Evolutionary conservation across 2,329 filamentous ascomycete genomes (phyloP), one percentile per base, ranked within the genome.

Genomic region (Talaromyces funiculosus): DNA sequence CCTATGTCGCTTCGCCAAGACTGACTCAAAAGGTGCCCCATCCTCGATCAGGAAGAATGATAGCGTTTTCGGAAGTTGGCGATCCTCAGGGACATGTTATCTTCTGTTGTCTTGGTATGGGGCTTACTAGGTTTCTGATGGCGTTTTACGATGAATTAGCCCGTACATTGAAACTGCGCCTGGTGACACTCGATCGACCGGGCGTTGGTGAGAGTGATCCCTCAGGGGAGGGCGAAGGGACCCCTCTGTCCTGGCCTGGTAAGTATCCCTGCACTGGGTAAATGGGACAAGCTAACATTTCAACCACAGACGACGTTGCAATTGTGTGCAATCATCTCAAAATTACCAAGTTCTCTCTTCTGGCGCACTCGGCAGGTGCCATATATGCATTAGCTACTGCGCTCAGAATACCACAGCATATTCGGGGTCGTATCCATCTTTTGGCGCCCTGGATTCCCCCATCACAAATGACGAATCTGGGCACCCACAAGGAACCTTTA

Each of bases 101-200:
- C 1, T 92, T 99, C 67, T 95, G 94, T 72, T 99, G 94, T 69
- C 92, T 99, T 2, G 94, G 94, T 20, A 99, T 99, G 94, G 94
- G 94, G 0, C 76, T 99, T 68, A 99, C 94, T 10, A 85, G 94
- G 74, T 99, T 94, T 72, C 90, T 99, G 62, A 97, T 91, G 63
- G 92, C 92, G 0, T 99, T 99, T 72, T 99, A 97, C 71, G 94
- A 99, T 72, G 94, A 99, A 73, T 80, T 99, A 57, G 94, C 94
- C 2, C 78, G 90, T 69, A 96, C 92, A 0, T 78, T 99, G 62
- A 94, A 91, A 72, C 77, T 99, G 60, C 86, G 94, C 20, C 81
- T 99, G 56, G 96, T 99, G 66, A 97, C 94, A 0, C 89, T 93
- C 5, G 94, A 99, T 73, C 86, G 94, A 57, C 94, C 94, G 59